Evolutionary conservation across 805 yeast genomes (phyloP), one percentile per base, ranked within the genome.

Genomic region (Sungouiella blattae): DNA sequence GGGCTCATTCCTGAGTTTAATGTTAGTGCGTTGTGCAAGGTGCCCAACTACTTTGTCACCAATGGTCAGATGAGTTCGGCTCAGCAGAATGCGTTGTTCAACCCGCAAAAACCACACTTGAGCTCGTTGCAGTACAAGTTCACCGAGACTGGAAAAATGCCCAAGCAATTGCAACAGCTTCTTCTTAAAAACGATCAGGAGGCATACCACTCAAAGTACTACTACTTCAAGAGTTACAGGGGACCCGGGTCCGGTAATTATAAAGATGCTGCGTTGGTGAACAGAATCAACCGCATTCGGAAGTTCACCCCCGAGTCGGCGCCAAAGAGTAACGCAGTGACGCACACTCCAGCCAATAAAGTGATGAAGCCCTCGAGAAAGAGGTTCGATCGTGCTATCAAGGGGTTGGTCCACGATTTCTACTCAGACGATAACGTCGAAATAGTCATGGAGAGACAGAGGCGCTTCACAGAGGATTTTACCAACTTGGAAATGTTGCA

Each of bases 171-270:
- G 23, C 64, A 60, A 34, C 69, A 54, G 44, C 51, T 65, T 24
- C 58, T 57, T 4, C 50, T 55, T 29, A 62, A 53, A 41, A 59
- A 57, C 34, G 70, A 66, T 36, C 58, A 52, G 39, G 71, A 66
- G 33, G 53, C 55, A 16, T 50, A 51, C 41, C 58, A 58, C 37
- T 52, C 62, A 26, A 67, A 62, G 41, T 67, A 67, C 44, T 67
- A 55, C 43, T 67, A 66, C 41, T 55, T 60, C 15, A 64, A 64
- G 40, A 55, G 60, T 22, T 65, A 64, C 36, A 53, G 72, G 30
- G 73, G 73, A 1, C 72, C 71, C 2, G 73, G 73, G 2, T 60
- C 66, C 28, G 73, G 73, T 3, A 67, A 66, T 39, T 67, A 64
- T 44, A 67, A 67, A 41, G 73, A 67, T 45, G 70, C 69, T 1